phyloP scores from a whole-genome alignment of 2,329 filamentous ascomycete genomes.

The Lachnellula occidentalis region DNA sequence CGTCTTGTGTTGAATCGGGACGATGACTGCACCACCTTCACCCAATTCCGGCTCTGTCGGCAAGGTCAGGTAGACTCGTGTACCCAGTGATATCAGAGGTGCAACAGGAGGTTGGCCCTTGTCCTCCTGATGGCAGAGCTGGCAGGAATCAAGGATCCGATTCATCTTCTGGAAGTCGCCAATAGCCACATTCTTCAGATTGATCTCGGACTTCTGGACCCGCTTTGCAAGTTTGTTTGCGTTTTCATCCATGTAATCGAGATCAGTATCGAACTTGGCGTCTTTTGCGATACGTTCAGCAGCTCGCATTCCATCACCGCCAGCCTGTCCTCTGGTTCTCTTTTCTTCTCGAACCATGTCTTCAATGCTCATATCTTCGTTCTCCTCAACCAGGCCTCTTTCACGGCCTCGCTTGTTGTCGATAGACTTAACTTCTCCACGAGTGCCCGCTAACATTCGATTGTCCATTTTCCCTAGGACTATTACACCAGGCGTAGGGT shows the following conservation, averaged over 20 bases:
- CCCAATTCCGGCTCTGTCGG: constrained; percentile 85
- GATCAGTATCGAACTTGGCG: constrained; percentile 79
- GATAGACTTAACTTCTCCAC: constrained; percentile 69
- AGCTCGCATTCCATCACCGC: constrained; percentile 74
- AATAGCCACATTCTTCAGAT: constrained; percentile 82
- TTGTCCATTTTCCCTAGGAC: constrained; percentile 86
- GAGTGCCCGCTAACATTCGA: constrained; percentile 71
- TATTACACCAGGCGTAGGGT: constrained; percentile 60
- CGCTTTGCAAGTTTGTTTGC: constrained; percentile 81
- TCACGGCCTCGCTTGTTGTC: constrained; percentile 78
- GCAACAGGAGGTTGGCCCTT: constrained; percentile 68
- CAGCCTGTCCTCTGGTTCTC: constrained; percentile 69
- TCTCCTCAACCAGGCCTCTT: constrained; percentile 79
- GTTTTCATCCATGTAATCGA: constrained; percentile 98
- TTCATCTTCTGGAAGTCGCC: constrained; percentile 87
- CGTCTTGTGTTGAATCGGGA: constrained; percentile 76
- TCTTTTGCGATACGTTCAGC: constrained; percentile 95
- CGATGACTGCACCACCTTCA: constrained; percentile 79
- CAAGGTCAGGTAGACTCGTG: constrained; percentile 80
- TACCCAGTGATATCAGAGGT: constrained; percentile 79
- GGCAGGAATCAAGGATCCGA: constrained; percentile 77
- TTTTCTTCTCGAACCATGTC: constrained; percentile 97
- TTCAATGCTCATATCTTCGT: constrained; percentile 91
- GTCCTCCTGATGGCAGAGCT: constrained; percentile 90
- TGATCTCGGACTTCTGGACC: constrained; percentile 81